phyloP scores from a whole-genome alignment of 306 rosid genomes.

The Lathyrus tuberosus region DNA sequence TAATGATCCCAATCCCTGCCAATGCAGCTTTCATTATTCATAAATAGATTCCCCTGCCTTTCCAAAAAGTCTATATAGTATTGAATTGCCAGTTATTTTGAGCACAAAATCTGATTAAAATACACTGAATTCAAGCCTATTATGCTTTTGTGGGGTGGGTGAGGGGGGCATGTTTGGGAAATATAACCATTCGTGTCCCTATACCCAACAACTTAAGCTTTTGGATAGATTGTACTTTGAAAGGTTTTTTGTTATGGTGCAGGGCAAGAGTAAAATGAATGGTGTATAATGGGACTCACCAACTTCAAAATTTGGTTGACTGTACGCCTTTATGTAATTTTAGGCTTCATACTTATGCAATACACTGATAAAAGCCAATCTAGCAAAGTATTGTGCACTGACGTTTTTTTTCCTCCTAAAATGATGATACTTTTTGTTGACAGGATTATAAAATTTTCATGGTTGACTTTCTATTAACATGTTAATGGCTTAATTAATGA shows the following conservation, averaged over 20 bases:
- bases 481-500: conserved; percentile 41
- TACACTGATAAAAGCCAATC: conserved; percentile 24
- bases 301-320: conserved; percentile 10
- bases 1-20: conserved; percentile 19
- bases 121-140: neutral
- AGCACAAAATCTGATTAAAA: neutral
- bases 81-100: conserved; percentile 8
- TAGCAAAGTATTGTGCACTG: conserved; percentile 14
- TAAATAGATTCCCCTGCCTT: neutral
- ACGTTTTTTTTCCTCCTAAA: conserved; percentile 7
- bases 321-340: conserved; percentile 8
- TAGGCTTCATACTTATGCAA: conserved; percentile 22
- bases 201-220: neutral
- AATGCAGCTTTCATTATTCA: conserved; percentile 22
- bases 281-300: conserved; percentile 3
- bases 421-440: conserved; percentile 33
- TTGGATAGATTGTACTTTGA: conserved; percentile 4
- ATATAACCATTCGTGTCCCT: neutral
- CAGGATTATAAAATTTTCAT: conserved; percentile 33
- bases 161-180: neutral
- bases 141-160: conserved; percentile 9
- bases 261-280: neutral
- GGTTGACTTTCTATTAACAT: conserved; percentile 43
- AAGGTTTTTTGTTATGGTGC: neutral
- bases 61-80: neutral